Evolutionary conservation across 192 early-diverging fungal genomes (phyloP).

Genomic region (Chytriomyces hyalinus): DNA sequence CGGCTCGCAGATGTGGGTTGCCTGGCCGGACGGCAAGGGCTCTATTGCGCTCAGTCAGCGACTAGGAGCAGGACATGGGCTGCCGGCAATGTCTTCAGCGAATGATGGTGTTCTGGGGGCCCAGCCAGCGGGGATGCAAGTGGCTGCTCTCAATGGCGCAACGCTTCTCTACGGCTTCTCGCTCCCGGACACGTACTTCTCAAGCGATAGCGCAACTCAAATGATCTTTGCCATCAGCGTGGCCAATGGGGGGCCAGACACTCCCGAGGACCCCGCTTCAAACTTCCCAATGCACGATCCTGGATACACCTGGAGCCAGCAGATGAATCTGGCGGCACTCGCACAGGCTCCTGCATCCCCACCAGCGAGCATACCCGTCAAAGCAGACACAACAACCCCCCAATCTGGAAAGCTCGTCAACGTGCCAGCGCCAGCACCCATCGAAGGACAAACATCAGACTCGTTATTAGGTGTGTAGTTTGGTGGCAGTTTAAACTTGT

Average conservation of each 20-base stretch:
- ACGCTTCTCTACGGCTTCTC: not conserved
- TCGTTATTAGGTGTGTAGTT: too few relatives aligned
- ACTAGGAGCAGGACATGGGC: slow-evolving; percentile 3
- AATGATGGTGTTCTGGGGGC: not conserved
- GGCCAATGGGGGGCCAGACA: not conserved
- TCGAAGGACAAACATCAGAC: too few relatives aligned
- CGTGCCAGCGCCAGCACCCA: too few relatives aligned
- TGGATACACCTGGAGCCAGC: not conserved
- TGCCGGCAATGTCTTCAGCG: slow-evolving; percentile 6
- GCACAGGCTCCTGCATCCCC: not conserved
- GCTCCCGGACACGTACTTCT: slow-evolving; percentile 21
- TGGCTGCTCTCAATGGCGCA: slow-evolving; percentile 9
- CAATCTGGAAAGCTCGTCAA: too few relatives aligned
- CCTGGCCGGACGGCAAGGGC: slow-evolving; percentile 27
- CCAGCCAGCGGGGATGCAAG: not conserved
- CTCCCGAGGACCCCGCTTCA: slow-evolving; percentile 16
- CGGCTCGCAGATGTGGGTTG: slow-evolving; percentile 37
- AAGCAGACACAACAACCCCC: too few relatives aligned
- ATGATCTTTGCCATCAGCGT: slow-evolving; percentile 14
- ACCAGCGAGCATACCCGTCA: not conserved
- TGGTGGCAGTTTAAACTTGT: too few relatives aligned
- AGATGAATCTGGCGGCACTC: not conserved
- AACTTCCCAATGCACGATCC: slow-evolving; percentile 14
- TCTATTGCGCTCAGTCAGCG: slow-evolving; percentile 36
- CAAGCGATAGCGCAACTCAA: not conserved